Evolutionary conservation across 495 filamentous ascomycete species (phyloP), one percentile per base, ranked within the genome.

Genomic region (Ramalina peruviana): DNA sequence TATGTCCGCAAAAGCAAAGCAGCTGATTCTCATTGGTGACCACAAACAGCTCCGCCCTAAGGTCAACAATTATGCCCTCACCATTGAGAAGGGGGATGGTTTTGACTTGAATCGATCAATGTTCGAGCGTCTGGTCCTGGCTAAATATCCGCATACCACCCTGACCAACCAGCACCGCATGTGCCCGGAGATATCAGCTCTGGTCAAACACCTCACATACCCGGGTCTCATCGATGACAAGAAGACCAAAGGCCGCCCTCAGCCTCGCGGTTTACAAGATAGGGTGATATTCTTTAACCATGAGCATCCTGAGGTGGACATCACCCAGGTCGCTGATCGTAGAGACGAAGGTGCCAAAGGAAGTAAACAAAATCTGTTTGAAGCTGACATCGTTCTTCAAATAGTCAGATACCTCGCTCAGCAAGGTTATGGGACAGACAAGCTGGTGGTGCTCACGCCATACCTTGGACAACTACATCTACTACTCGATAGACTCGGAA

Each of bases 11-110:
- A 60, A 71, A 0, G 81, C 80, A 11, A 74, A 85, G 54, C 82
- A 88, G 30, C 56, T 86, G 3, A 68, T 86, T 7, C 61, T 88
- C 11, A 88, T 88, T 36, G 86, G 86, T 3, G 86, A 92, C 53
- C 83, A 89, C 54, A 72, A 81, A 53, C 85, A 92, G 50, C 70
- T 92, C 3, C 72, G 85, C 4, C 86, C 85, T 0, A 85, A 84
- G 50, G 69, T 80, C 36, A 78, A 80, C 51, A 81, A 77, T 48
- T 82, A 82, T 54, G 64, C 60, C 5, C 65, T 90, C 0, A 77
- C 71, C 0, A 71, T 83, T 0, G 84, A 87, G 50, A 78, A 74
- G 40, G 83, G 82, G 0, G 71, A 79, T 25, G 80, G 80, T 0
- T 88, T 74, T 54, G 74, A 87, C 51, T 69, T 88, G 3, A 85